Evolutionary conservation across 202 grass and related monocot genomes (phyloP), one percentile per base, ranked within the genome.

Genomic region (Brachypodium distachyon): DNA sequence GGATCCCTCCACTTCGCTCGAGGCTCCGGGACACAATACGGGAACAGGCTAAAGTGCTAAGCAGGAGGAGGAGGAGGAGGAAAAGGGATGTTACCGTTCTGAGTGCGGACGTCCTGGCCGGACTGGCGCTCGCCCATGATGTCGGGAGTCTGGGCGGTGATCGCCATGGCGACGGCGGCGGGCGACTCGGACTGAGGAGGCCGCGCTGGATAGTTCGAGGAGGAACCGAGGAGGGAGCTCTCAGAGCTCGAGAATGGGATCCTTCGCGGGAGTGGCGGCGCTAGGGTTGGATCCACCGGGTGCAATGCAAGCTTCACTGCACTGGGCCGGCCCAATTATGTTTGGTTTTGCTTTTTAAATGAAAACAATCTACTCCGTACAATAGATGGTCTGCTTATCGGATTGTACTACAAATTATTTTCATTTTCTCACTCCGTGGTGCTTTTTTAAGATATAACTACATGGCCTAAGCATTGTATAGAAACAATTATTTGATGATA

Each of bases 71-170:
- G 9, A 21, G 8, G 13, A 6, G 54, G 12, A 13, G 27, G 6
- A 3, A 11, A 2, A 16, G 3, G 17, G 9, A 3, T 13, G 67
- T 63, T 73, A 97, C 95, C 91, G 55, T 97, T 94, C 77, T 90
- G 89, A 3, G 95, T 92, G 83, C 89, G 91, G 19, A 97, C 89
- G 74, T 91, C 95, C 84, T 97, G 89, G 33, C 91, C 95, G n/a
- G 87, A 90, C 73, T 97, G 95, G 63, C 95, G 91, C 62, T 97
- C 95, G 14, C 95, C 95, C 48, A 97, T 62, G 59, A 97, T 94
- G 64, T 94, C 91, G 52, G 85, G 87, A 0, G 84, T 89, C 76
- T 78, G 75, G 21, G 84, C 52, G 3, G 84, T 72, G 78, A 90
- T 84, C 73, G 82, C 81, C 91, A 98, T 94, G 53, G 55, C 67